Conservation (phyloP, 192 early-diverging fungal species). For the Mortierella antarctica region DNA sequence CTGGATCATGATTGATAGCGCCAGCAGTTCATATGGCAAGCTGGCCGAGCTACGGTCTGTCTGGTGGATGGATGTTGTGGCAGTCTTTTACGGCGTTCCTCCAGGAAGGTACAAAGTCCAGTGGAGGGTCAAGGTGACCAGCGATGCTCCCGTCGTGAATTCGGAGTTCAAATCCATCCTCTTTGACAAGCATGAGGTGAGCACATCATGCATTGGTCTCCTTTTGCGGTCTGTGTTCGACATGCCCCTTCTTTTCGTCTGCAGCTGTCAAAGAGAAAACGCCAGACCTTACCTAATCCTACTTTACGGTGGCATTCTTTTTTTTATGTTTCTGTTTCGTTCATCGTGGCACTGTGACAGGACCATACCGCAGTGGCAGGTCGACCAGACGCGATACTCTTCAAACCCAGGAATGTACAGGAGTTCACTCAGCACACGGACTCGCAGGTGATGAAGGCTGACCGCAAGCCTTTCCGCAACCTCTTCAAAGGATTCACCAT, state of each 20-base stretch:
- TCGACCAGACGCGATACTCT: slow-evolving; percentile 7
- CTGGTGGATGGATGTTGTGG: slow-evolving; percentile 46
- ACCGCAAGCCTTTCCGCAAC: slow-evolving; percentile 31
- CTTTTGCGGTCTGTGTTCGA: background rate
- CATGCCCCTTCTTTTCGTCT: background rate
- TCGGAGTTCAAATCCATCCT: slow-evolving; percentile 37
- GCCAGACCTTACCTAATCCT: too few relatives aligned
- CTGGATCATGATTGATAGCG: slow-evolving; percentile 35
- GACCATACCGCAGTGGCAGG: background rate
- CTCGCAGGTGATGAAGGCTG: slow-evolving; percentile 9
- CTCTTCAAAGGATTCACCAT: slow-evolving; percentile 29
- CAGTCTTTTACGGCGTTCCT: slow-evolving; percentile 21
- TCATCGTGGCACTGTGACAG: background rate
- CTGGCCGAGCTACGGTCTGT: slow-evolving; percentile 42
- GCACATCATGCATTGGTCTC: background rate
- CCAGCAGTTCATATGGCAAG: slow-evolving; percentile 21
- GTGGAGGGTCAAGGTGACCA: slow-evolving; percentile 34
- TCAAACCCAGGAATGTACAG: slow-evolving; percentile 25
- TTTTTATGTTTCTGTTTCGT: too few relatives aligned
- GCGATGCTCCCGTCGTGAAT: slow-evolving; percentile 42
- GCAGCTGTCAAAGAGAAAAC: background rate
- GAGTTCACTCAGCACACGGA: slow-evolving; percentile 41
- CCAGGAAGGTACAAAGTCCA: slow-evolving; percentile 47
- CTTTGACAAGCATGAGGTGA: slow-evolving; percentile 39
- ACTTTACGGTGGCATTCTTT: too few relatives aligned